A percentile compares a stretch with the other conserved stretches of the same genome.
These are phyloP conservation scores for Kluyveromyces aestuarii DNA, from an alignment of 805 yeast species.

Conservation along the genomic window DNA sequence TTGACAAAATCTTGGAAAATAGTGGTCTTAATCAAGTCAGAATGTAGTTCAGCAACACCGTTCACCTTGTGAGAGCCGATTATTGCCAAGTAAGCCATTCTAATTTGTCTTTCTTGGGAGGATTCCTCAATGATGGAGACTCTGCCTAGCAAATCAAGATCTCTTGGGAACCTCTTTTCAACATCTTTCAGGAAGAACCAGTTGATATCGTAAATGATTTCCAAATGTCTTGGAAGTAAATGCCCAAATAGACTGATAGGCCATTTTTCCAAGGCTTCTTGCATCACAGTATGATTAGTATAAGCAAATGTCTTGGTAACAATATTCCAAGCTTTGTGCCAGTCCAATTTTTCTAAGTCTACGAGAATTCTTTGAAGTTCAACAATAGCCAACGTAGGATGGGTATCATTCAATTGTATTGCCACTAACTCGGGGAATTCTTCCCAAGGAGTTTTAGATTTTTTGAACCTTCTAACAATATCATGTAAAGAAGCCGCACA, in stretches of 20 bases:
- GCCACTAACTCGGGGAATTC: conserved; percentile 83
- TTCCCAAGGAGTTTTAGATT: conserved; percentile 64
- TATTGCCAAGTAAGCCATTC: conserved; percentile 89
- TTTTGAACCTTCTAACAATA: conserved; percentile 82
- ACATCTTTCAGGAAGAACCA: conserved; percentile 68
- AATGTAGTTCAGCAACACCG: conserved; percentile 94
- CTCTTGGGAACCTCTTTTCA: conserved; percentile 67
- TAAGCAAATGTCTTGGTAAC: conserved; percentile 78
- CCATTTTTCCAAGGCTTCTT: conserved; percentile 94
- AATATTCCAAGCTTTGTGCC: conserved; percentile 83
- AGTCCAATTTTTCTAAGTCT: conserved; percentile 70
- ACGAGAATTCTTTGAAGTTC: conserved; percentile 81
- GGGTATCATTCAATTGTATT: conserved; percentile 90
- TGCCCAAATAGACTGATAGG: conserved; percentile 73
- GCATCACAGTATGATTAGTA: conserved; percentile 92
- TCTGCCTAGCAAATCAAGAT: conserved; percentile 47
- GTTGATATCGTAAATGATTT: conserved; percentile 81
- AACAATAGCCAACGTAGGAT: conserved; percentile 85
- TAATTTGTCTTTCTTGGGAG: conserved; percentile 64
- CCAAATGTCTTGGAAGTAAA: conserved; percentile 83
- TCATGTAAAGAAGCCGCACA: conserved; percentile 90
- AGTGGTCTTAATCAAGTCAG: conserved; percentile 81
- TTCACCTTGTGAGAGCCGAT: conserved; percentile 89
- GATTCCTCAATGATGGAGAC: conserved; percentile 81
- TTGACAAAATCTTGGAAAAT: conserved; percentile 85